phyloP scores from a whole-genome alignment of 2,329 filamentous ascomycete species.

The Penicillium sp. region DNA sequence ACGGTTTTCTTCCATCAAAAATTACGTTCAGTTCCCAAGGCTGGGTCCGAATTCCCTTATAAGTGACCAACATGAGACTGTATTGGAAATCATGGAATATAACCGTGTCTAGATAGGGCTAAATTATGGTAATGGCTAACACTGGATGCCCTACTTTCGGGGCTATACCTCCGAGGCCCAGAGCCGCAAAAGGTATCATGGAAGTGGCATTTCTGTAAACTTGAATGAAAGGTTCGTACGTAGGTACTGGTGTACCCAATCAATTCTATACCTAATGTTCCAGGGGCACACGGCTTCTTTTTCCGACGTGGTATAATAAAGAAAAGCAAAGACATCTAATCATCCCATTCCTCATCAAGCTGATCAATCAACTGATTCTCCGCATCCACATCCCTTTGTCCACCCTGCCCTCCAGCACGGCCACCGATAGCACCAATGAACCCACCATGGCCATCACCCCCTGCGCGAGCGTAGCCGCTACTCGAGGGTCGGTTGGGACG shows the following conservation, averaged over 20 bases:
- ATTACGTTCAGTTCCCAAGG: no score
- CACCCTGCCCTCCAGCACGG: constrained; percentile 18
- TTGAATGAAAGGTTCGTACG: no score
- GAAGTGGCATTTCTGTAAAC: no score
- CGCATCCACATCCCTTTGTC: constrained; percentile 57
- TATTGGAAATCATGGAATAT: no score
- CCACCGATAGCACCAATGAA: constrained; percentile 37
- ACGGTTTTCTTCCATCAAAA: no score
- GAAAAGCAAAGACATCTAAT: constrained; percentile 38
- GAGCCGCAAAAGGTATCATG: no score
- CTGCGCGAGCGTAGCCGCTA: constrained; percentile 34
- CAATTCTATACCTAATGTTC: background rate
- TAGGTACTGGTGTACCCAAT: background rate
- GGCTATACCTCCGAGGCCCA: no score
- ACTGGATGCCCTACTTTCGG: no score
- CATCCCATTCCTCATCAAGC: constrained; percentile 95
- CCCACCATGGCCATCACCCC: constrained; percentile 24
- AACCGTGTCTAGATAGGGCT: no score
- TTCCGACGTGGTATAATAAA: background rate
- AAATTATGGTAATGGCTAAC: no score
- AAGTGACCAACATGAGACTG: no score
- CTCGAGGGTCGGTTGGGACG: constrained; percentile 30
- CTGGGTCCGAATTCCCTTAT: no score
- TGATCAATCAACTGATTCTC: constrained; percentile 95
- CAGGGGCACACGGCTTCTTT: background rate